Evolutionary conservation across 345 rosid genomes (phyloP).

Genomic region (Salix dunnii): DNA sequence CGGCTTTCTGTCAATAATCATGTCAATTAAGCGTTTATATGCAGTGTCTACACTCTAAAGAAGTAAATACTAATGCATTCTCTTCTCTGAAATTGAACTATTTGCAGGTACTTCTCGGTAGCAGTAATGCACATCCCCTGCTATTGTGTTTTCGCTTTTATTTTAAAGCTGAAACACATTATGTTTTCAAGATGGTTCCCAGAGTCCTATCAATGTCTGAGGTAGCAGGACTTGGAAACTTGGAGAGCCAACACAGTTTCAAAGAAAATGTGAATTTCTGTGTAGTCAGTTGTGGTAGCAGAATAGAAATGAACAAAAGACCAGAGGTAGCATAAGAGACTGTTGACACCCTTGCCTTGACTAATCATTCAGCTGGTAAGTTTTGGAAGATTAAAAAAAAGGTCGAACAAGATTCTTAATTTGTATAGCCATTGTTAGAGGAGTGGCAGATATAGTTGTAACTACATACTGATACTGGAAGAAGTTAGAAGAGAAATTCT

Average conservation of each 20-base stretch:
- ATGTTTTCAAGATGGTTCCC: conserved; percentile 66
- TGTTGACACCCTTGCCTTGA: not conserved
- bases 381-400: conserved; percentile 21
- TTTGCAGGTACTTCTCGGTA: conserved; percentile 73
- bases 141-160: conserved; percentile 58
- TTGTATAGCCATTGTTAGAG: conserved; percentile 18
- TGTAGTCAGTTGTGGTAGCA: not conserved
- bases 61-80: not conserved
- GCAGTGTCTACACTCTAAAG: not conserved
- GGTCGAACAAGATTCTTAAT: conserved; percentile 8
- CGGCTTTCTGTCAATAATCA: not conserved
- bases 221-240: not conserved
- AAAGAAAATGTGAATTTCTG: not conserved
- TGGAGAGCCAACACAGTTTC: not conserved
- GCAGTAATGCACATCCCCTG: conserved; percentile 89
- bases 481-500: conserved; percentile 7
- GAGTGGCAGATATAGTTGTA: conserved; percentile 6
- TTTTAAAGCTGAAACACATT: conserved; percentile 65
- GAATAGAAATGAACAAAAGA: conserved; percentile 2
- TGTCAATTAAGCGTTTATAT: not conserved
- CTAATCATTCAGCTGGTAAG: conserved; percentile 1
- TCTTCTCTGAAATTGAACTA: conserved; percentile 3
- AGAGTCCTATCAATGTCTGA: conserved; percentile 45
- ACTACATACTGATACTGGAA: not conserved
- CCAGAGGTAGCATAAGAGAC: not conserved